Percentiles rank a stretch among this genome's conserved stretches.
Conservation (phyloP, 2,329 filamentous ascomycete species). For the Ophiostoma novo-ulmi region DNA sequence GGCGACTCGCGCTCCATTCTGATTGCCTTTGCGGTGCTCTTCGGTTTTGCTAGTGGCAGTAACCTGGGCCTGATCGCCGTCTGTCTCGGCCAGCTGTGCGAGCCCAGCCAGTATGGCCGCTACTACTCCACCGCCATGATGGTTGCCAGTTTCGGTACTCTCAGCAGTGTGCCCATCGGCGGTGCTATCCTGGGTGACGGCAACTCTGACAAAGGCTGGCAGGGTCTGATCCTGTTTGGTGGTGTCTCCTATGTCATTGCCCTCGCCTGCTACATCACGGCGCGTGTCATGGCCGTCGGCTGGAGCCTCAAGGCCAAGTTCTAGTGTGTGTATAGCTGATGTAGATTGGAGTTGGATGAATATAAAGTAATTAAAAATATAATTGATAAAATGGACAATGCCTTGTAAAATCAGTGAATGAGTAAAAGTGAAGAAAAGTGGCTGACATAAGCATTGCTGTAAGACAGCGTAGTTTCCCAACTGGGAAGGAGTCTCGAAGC, state of each 20-base stretch:
- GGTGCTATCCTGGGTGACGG: slow-evolving; percentile 37
- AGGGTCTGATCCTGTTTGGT: slow-evolving; percentile 38
- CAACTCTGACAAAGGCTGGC: slow-evolving; percentile 34
- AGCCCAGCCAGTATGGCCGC: slow-evolving; percentile 59
- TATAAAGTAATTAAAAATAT: background rate
- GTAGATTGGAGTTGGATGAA: background rate
- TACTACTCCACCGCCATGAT: slow-evolving; percentile 75
- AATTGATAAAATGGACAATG: background rate
- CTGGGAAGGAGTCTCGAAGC: background rate
- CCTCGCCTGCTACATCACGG: slow-evolving; percentile 34
- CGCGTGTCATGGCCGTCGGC: slow-evolving; percentile 37
- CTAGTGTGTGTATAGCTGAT: slow-evolving; percentile 22
- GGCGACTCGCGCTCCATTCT: slow-evolving; percentile 51
- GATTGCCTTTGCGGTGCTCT: slow-evolving; percentile 63
- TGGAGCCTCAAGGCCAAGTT: slow-evolving; percentile 33
- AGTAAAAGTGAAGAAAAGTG: background rate
- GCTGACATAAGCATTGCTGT: slow-evolving; percentile 7
- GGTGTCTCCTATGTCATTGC: slow-evolving; percentile 36
- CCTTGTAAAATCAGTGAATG: background rate
- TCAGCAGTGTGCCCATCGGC: slow-evolving; percentile 44
- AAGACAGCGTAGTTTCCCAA: background rate
- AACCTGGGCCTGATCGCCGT: slow-evolving; percentile 77
- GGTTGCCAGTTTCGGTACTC: slow-evolving; percentile 66
- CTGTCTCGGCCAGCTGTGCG: slow-evolving; percentile 75
- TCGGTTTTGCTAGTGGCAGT: slow-evolving; percentile 74